Base-by-base conservation (phyloP, 805 yeast species). In the Candida nemodendra region DNA sequence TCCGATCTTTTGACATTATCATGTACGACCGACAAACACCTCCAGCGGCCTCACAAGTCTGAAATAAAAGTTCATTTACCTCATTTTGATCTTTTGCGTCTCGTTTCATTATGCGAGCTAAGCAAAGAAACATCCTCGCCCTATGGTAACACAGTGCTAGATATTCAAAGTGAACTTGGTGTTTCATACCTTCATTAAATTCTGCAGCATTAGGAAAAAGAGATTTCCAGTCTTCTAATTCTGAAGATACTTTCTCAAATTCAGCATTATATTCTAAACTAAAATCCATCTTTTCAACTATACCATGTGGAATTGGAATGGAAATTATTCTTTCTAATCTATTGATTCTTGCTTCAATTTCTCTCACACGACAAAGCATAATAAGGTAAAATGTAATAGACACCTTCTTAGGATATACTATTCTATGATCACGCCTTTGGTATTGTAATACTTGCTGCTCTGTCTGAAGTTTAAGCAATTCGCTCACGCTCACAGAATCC, bases 21-120 rank as follows among this genome's bases (percentile, higher is more conserved):
- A 41, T 36, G 30, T 40, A 46, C 3, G 47, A 40, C 4, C 37
- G 30, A 31, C 48, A 41, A 11, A 46, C 46, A 3, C 51, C 51
- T 5, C 51, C 51, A 14, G 47, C 48, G 9, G 51, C 48, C 27
- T 46, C 47, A 8, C 46, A 37, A 8, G 34, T 37, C 28, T 40
- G 42, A 12, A 22, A 21, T 21, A 44, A 22, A 4, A 38, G 15
- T 8, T 18, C 16, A 9, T 41, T 36, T 25, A 32, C 25, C 13
- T 27, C 36, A 4, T 28, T 25, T 4, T 18, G 29, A 27, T 24
- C 37, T 8, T 16, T 14, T 16, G 29, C 35, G 5, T 25, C 36
- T 18, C 18, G 30, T 21, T 37, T 34, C 37, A 44, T 41, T n/a
- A 46, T 25, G 14, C 32, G 22, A 11, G 47, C 41, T 15, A 46